Evolutionary conservation across 768 basidiomycete species (phyloP), one percentile per base, ranked within the genome.

Genomic region (Gloeopeniophorella convolvens): DNA sequence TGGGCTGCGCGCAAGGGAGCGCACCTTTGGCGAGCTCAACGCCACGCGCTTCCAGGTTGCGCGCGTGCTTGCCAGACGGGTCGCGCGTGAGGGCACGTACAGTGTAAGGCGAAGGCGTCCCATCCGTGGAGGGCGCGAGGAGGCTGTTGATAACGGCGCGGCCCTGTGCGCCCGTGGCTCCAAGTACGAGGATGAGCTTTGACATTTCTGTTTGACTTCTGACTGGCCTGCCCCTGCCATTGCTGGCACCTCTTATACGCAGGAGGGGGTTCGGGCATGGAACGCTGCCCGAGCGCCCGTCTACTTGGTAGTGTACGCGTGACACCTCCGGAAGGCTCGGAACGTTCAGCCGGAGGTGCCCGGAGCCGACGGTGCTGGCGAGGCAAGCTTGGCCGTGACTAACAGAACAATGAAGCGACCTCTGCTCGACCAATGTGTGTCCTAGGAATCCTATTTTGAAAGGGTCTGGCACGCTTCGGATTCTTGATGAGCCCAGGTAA

Each of bases 131-230:
- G 9, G 61, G 61, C 11, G 62, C 60, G 31, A 72, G 65, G 20
- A 72, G 59, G 18, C 65, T 63, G 31, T 67, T 60, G 28, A 70
- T 61, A 27, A 72, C 68, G 21, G 63, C 62, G 45, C 66, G 59
- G 11, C 73, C 72, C 48, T 73, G 73, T 8, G 70, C 70, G 37
- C 72, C 72, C 31, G 72, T 73, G 4, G 67, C 72, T 31, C 72
- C 70, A 21, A 73, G 66, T 45, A 74, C 70, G 41, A 71, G 63
- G 47, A 74, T 70, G 50, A 68, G 54, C 60, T 69, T 72, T 8
- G 40, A 49, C 48, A 42, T 49, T 37, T 13, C 13, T 40, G 24
- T 9, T 41, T 41, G 11, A 23, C 26, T 48, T 36, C 23, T 16
- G 5, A 7, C 40, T 20, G 20, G 9, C 15, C 10, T 6, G 31